Evolutionary conservation across 257 asterid species (phyloP), one percentile per base, ranked within the genome.

Genomic region (Apocynum venetum): DNA sequence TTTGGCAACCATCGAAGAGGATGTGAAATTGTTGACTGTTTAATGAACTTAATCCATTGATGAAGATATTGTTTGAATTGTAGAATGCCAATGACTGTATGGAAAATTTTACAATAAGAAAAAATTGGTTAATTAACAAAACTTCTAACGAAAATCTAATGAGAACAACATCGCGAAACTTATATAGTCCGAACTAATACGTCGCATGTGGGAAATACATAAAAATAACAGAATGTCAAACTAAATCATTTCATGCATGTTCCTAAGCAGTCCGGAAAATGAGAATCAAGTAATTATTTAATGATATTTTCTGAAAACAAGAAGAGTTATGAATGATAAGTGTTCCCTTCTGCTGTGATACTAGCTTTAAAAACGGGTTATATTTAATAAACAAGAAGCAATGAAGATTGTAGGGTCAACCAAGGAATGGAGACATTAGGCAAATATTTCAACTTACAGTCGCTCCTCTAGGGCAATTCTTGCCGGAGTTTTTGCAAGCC

Each of bases 1-100:
- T 84, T 14, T 75, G 82, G 67, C 91, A 84, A 3, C 90, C 89
- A 17, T 89, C 78, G 5, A 91, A 38, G 1, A 87, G 84, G 70
- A 89, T 78, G 84, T 91, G 97, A 61, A 91, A 86, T 86, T 77
- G 83, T 56, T 89, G 92, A 25, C 93, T 89, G 79, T 89, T 87
- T 43, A 81, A 6, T 4, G 96, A 91, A 1, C 77, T 46, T 66
- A 91, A 78, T 68, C 92, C 92, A 44, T 68, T 82, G 80, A 91
- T 79, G 15, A 76, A 2, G 56, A 88, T 78, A 57, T 87, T 84
- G 75, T 87, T 84, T 10, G 94, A 89, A 41, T 87, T 83, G 87
- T 86, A 85, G 72, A 91, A 85, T 0, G 85, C 88, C 77, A 91
- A 15, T 15, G 91, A 77, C 96, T 89, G 84, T 17, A 55, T 0